A percentile compares a stretch with the other conserved stretches of the same genome.
Conservation (phyloP, 139 green algal genomes). For the Tetradesmus lagerheimii region DNA sequence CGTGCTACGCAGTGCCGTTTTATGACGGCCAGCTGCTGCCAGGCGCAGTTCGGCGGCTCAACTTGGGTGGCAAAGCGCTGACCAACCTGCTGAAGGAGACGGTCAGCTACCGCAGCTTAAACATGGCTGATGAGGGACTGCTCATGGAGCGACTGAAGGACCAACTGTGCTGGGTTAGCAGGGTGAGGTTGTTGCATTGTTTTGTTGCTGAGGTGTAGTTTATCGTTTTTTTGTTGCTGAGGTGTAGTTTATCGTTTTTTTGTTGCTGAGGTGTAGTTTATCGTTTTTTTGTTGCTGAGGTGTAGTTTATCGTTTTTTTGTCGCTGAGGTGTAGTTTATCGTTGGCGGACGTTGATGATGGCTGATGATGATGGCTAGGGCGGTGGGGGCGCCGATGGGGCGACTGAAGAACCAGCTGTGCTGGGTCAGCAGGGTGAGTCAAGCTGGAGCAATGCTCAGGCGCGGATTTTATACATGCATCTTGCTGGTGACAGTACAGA, state of each 20-base stretch:
- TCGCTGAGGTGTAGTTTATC: too few species aligned
- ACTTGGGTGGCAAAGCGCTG: constrained; percentile 97
- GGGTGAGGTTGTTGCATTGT: too few species aligned
- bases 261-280: too few species aligned
- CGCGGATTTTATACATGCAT: too few species aligned
- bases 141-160: constrained; percentile 97
- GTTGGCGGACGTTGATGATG: too few species aligned
- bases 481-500: too few species aligned
- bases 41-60: constrained; percentile 82
- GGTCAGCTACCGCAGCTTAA: constrained; percentile 90
- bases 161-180: constrained; percentile 88
- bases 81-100: constrained; percentile 99
- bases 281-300: too few species aligned
- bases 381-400: constrained; percentile 93
- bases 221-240: too few species aligned
- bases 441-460: too few species aligned
- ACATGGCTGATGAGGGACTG: constrained; percentile 97
- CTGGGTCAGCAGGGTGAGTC: constrained; percentile 82
- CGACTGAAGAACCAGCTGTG: constrained; percentile 93
- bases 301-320: background rate
- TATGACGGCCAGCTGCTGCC: constrained; percentile 65
- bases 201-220: too few species aligned
- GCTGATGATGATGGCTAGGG: too few species aligned
- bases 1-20: constrained; percentile 77
- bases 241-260: too few species aligned